These are phyloP conservation scores for Cryphonectria carpinicola DNA, from an alignment of 2,329 filamentous ascomycete genomes.

Conservation along the genomic window DNA sequence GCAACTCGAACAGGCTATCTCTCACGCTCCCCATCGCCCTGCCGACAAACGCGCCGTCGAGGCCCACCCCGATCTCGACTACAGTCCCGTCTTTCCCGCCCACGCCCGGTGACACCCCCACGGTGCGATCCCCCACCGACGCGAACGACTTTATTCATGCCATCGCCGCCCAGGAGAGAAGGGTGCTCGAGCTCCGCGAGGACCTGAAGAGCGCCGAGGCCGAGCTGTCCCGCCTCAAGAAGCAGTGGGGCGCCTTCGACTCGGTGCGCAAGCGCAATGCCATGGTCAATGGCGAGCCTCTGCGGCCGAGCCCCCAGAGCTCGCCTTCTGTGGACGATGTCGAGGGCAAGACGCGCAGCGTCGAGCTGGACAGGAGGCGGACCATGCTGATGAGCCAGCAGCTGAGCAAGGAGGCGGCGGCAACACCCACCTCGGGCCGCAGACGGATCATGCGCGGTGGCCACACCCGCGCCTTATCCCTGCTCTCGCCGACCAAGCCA, in stretches of 20 bases:
- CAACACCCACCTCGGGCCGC: constrained; percentile 45
- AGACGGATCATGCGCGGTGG: constrained; percentile 71
- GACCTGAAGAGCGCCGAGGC: constrained; percentile 83
- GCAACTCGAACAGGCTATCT: constrained; percentile 62
- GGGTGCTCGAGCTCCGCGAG: constrained; percentile 87
- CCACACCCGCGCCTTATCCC: constrained; percentile 70
- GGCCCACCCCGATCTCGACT: constrained; percentile 54
- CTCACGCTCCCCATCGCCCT: constrained; percentile 64
- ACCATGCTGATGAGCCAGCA: constrained; percentile 61
- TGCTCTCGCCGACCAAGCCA: constrained; percentile 72
- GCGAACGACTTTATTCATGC: constrained; percentile 78
- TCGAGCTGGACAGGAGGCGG: constrained; percentile 75
- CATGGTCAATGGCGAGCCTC: constrained; percentile 64
- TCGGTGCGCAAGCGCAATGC: constrained; percentile 75
- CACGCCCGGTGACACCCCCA: constrained; percentile 53
- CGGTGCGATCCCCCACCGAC: constrained; percentile 52
- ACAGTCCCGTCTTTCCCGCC: constrained; percentile 49
- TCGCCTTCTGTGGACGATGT: constrained; percentile 26
- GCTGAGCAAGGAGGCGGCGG: constrained; percentile 40
- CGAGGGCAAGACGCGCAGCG: constrained; percentile 47
- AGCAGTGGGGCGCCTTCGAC: constrained; percentile 80
- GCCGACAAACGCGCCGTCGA: constrained; percentile 55
- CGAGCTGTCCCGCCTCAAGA: constrained; percentile 77
- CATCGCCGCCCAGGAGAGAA: constrained; percentile 88
- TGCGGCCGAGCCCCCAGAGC: constrained; percentile 48